Percentiles rank a stretch among this genome's conserved stretches.
Conservation (phyloP, 2,329 filamentous ascomycete species). For the Claviceps lovelessii region DNA sequence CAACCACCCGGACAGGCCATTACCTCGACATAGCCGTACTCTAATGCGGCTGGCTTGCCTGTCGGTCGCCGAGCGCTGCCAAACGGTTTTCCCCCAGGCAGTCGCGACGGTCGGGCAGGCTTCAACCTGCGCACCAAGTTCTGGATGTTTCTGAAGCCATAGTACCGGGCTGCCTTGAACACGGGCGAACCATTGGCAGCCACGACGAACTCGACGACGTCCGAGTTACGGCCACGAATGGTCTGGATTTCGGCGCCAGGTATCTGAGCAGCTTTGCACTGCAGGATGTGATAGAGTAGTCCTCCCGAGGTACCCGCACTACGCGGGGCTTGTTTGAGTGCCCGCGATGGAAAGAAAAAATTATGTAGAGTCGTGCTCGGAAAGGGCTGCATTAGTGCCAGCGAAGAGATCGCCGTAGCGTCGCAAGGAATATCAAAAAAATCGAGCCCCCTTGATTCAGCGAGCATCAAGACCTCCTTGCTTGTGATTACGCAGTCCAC, state of each 20-base stretch:
- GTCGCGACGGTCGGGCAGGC: constrained; percentile 60
- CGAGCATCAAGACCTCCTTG: constrained; percentile 82
- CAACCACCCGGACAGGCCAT: constrained; percentile 99
- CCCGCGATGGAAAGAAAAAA: constrained; percentile 57
- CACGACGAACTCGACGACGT: constrained; percentile 77
- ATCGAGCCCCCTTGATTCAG: constrained; percentile 62
- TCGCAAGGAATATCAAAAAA: constrained; percentile 46
- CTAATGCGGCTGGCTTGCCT: constrained; percentile 36
- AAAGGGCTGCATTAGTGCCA: constrained; percentile 37
- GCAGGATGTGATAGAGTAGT: constrained; percentile 72
- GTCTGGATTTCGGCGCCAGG: constrained; percentile 59
- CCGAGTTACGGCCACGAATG: constrained; percentile 68
- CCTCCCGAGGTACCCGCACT: constrained; percentile 73
- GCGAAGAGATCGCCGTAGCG: constrained; percentile 26
- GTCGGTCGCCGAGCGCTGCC: constrained; percentile 39
- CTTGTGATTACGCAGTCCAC: constrained; percentile 98
- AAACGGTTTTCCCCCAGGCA: constrained; percentile 59
- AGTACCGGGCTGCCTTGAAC: constrained; percentile 77
- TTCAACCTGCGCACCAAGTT: constrained; percentile 89
- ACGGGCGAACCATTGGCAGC: constrained; percentile 42
- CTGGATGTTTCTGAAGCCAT: constrained; percentile 96
- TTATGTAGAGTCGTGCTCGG: constrained; percentile 55
- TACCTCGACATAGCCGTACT: constrained; percentile 91
- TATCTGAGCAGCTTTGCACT: constrained; percentile 54
- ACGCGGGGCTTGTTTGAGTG: constrained; percentile 29